Base-by-base conservation (phyloP, 2,329 filamentous ascomycete genomes). In the Neopestalotiopsis rosae region DNA sequence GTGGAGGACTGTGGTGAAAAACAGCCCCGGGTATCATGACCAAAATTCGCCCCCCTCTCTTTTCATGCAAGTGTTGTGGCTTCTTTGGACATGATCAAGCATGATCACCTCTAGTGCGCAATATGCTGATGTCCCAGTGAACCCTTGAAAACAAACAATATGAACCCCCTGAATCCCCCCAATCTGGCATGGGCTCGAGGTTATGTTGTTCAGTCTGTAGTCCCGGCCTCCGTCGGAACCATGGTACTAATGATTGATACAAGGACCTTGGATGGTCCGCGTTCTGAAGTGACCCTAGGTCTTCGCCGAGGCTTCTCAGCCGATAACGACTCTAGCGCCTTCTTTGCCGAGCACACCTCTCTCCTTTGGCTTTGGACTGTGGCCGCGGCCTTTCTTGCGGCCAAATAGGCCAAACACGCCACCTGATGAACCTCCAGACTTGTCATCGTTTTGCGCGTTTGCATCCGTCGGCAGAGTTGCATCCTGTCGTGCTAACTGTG, bases 341-440 rank as follows among this genome's bases (percentile, higher is more conserved):
- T 98, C 95, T 78, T 98, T 98, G 68, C 96, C 96, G 69, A 99
- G 79, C 7, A 99, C 95, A 69, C 96, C 96, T 67, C 94, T 89
- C 82, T 98, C 95, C 79, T 94, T 95, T 32, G 95, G 95, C 83
- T 97, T 98, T 1, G 96, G 96, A 78, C 94, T 98, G 80, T 94
- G 91, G 67, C 94, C 94, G 71, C 95, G 87, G 34, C 95, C 94
- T 84, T 94, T 97, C 83, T 97, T 97, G 76, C 95, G 88, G 72
- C 89, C 93, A 70, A 98, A 85, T 79, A 99, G 97, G 1, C 94
- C 93, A 72, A 98, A 91, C 87, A 98, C 95, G 66, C 95, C 94
- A 20, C 91, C 90, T n/a, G 90, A 89, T 58, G 89, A 86, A 72
- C 87, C 82, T 69, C 87, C 83, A 10, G 76, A 79, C 79, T 87